Evolutionary conservation across 1,284 basidiomycete species (phyloP), one percentile per base, ranked within the genome.

Genomic region (Trichosporon inkin): DNA sequence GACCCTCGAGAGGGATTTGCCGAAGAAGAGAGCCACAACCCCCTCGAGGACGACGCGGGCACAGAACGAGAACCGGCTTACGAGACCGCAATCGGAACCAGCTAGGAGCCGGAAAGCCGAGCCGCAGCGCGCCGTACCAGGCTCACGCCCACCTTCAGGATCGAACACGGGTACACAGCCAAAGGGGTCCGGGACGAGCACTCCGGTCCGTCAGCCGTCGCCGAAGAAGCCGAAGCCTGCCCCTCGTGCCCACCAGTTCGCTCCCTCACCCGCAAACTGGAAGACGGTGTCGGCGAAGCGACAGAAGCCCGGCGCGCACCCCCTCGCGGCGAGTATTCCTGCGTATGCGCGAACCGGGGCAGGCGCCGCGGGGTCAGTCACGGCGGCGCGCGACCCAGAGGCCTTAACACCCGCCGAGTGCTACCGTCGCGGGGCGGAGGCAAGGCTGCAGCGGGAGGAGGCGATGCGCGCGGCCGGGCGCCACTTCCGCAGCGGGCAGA

Each of bases 401-500:
- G 52, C 57, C 10, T 51, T 69, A 11, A 66, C 67, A 2, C 55
- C 70, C 8, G 65, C 66, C 10, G 69, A 74, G 22, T 76, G 72
- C 61, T 62, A 73, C 6, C 44, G 53, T 3, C 68, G 68, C 24
- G 74, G 73, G 3, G 56, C 61, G 6, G 57, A 61, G 2, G 72
- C 72, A 55, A 55, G 74, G 20, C 53, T 38, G 7, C 64, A 63
- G 13, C 62, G 75, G 17, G 68, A 67, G 57, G 66, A 59, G 0
- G 74, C 75, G 6, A 70, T 78, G 28, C 67, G 73, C 22, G 64
- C 66, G n/a, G 77, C 71, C 0, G 73, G 70, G 1, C 57, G 61
- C 28, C 68, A 71, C 53, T 77, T 72, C 61, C 56, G 47, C 28
- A 11, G 51, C 10, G 53, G 58, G 14, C 58, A 55, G 10, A 61